Conservation (phyloP, 2,329 filamentous ascomycete species). For the Geosmithia morbida region DNA sequence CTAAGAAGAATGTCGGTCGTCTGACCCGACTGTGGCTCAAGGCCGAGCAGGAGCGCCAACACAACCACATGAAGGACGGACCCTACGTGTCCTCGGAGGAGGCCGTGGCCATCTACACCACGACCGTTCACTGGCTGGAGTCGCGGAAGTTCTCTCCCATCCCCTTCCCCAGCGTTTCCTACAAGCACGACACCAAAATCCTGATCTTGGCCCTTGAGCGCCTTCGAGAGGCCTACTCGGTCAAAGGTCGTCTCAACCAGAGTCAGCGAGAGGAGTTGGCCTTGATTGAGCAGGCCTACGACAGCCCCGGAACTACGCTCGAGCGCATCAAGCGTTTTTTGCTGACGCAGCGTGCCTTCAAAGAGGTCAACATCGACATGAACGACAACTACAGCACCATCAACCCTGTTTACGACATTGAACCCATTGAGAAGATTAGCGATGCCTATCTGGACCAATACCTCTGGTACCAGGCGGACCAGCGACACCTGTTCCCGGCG, state of each 20-base stretch:
- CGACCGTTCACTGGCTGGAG: constrained; percentile 96
- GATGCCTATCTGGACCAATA: constrained; percentile 98
- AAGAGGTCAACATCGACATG: constrained; percentile 99
- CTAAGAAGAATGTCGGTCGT: constrained; percentile 96
- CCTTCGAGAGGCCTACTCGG: constrained; percentile 88
- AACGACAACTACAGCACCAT: constrained; percentile 99
- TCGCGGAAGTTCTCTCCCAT: constrained; percentile 97
- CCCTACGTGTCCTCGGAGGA: constrained; percentile 98
- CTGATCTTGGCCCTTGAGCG: constrained; percentile 89
- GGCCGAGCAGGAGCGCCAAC: constrained; percentile 93
- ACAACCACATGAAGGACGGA: constrained; percentile 99
- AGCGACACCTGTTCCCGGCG: constrained; percentile 88
- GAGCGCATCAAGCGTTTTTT: constrained; percentile 96
- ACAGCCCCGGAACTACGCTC: constrained; percentile 89
- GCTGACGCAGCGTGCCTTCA: constrained; percentile 93
- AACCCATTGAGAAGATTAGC: constrained; percentile 98
- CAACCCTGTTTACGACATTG: constrained; percentile 97
- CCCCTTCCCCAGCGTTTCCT: constrained; percentile 95
- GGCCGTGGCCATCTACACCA: constrained; percentile 96
- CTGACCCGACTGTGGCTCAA: constrained; percentile 94
- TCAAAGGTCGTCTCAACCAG: constrained; percentile 92
- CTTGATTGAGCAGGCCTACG: constrained; percentile 94
- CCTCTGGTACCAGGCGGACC: constrained; percentile 97
- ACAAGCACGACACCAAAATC: constrained; percentile 99
- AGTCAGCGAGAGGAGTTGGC: constrained; percentile 95